Evolutionary conservation across 352 stramenopile species (phyloP).

Genomic region (Phytophthora ramorum): DNA sequence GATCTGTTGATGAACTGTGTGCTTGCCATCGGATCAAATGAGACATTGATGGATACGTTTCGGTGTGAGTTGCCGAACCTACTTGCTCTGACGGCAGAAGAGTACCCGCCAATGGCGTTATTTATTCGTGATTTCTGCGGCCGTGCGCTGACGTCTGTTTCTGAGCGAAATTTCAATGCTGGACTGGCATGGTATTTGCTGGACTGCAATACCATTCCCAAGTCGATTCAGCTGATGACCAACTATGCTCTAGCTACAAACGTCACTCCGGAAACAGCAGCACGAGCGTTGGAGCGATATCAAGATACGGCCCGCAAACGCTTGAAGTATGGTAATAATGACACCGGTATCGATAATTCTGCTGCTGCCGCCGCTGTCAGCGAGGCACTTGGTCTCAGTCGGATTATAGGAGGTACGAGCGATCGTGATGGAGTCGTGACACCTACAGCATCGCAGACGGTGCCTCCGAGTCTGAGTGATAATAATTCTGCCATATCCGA

Average conservation of each 20-base stretch:
- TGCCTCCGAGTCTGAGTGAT: neutral
- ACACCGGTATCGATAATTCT: slow-evolving; percentile 18
- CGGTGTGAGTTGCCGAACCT: slow-evolving; percentile 77
- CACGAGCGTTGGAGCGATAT: slow-evolving; percentile 37
- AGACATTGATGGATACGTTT: slow-evolving; percentile 64
- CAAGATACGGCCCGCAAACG: neutral
- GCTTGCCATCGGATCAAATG: slow-evolving; percentile 57
- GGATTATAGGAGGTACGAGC: slow-evolving; percentile 1
- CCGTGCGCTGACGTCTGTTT: slow-evolving; percentile 51
- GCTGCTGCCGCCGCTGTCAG: slow-evolving; percentile 62
- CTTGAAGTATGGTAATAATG: slow-evolving; percentile 3
- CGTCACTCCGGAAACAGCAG: slow-evolving; percentile 42
- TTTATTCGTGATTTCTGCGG: slow-evolving; percentile 60
- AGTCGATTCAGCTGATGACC: slow-evolving; percentile 53
- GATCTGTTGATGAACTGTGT: slow-evolving; percentile 72
- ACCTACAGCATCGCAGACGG: neutral
- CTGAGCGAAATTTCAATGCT: slow-evolving; percentile 74
- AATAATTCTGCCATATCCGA: neutral
- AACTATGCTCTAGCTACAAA: slow-evolving; percentile 42
- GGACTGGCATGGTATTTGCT: slow-evolving; percentile 81
- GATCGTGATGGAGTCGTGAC: slow-evolving; percentile 1
- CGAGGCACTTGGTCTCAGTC: slow-evolving; percentile 65
- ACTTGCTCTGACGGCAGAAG: slow-evolving; percentile 62
- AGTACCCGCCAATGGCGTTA: slow-evolving; percentile 56
- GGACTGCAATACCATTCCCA: slow-evolving; percentile 61